phyloP scores from a whole-genome alignment of 305 asterid species.

The Solanum chacoense region DNA sequence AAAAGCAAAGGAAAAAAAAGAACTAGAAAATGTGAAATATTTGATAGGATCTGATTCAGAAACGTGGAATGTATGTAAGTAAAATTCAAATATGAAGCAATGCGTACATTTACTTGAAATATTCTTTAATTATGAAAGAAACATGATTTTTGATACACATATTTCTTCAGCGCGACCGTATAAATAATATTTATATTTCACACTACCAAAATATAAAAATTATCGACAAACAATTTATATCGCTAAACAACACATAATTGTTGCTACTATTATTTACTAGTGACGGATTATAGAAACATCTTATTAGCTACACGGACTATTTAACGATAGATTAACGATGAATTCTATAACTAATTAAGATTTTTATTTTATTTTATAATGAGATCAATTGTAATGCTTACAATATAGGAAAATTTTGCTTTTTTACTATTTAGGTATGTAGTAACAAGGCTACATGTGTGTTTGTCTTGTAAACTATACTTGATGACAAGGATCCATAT shows the following conservation, averaged over 20 bases:
- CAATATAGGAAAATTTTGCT: background rate
- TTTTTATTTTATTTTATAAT: background rate
- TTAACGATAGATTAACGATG: background rate
- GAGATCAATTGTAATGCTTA: background rate
- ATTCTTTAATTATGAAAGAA: background rate
- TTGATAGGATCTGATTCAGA: background rate
- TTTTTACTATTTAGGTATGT: background rate
- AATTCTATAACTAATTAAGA: background rate
- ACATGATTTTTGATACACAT: background rate
- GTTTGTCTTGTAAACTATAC: background rate
- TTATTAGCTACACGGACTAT: background rate
- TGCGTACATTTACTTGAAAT: background rate
- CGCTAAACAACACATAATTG: background rate
- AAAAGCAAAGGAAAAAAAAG: background rate
- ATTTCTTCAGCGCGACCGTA: background rate
- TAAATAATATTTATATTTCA: background rate
- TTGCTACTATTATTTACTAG: background rate
- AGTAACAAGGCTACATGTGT: background rate
- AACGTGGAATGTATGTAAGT: background rate
- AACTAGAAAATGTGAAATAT: background rate
- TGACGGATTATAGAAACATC: background rate
- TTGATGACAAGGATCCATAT: slow-evolving; percentile 2
- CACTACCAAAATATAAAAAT: background rate
- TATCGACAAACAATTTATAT: background rate
- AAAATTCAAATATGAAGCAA: background rate